These are phyloP conservation scores for Mycena galopus DNA, from an alignment of 768 basidiomycete species.

Conservation along the genomic window DNA sequence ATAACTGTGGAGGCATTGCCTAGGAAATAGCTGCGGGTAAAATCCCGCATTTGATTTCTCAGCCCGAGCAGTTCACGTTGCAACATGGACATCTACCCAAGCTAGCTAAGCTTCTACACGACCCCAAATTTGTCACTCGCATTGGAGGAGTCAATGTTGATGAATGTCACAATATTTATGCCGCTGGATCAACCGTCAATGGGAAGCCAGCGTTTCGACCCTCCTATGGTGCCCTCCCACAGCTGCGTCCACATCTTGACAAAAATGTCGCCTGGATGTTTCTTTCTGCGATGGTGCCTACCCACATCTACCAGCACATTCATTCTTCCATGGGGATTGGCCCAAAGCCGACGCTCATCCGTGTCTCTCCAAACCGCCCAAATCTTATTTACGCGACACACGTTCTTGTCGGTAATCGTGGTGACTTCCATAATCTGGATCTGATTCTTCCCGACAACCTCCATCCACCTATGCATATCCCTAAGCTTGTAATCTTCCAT, in stretches of 20 bases:
- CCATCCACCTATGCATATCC: slow-evolving; percentile 11
- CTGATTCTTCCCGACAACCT: background rate
- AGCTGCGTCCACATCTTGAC: background rate
- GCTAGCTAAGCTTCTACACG: background rate
- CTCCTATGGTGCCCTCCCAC: background rate
- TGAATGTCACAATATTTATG: slow-evolving; percentile 7
- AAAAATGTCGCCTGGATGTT: background rate
- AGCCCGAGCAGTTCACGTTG: background rate
- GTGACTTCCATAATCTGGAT: background rate
- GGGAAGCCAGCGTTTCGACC: background rate
- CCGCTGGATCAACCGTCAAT: background rate
- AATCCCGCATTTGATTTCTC: slow-evolving; percentile 10
- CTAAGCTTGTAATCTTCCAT: background rate
- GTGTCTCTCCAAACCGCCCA: background rate
- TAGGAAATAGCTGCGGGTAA: background rate
- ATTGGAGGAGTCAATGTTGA: background rate
- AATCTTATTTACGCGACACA: slow-evolving; percentile 17
- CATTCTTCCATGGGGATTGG: background rate
- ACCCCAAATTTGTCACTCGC: background rate
- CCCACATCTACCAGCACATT: slow-evolving; percentile 1
- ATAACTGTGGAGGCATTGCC: background rate
- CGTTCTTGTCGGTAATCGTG: background rate
- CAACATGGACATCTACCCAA: slow-evolving; percentile 3
- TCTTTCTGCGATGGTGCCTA: slow-evolving; percentile 2
- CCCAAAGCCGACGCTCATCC: background rate